phyloP scores from a whole-genome alignment of 2,329 filamentous ascomycete genomes.

The Neoscytalidium dimidiatum region DNA sequence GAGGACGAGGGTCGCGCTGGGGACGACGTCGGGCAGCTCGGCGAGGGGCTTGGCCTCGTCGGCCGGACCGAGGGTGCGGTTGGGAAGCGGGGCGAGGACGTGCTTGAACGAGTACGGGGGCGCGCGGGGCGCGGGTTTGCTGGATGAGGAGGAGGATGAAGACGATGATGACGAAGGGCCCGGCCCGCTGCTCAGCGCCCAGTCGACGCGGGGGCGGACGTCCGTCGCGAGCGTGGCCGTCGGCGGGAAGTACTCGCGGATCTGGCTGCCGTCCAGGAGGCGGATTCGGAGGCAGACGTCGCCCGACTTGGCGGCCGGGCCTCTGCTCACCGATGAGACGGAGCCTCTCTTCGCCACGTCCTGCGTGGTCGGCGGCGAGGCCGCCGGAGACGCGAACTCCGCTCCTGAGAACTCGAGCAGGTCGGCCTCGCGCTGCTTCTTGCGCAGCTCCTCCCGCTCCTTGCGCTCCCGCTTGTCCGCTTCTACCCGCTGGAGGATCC shows the following conservation, averaged over 20 bases:
- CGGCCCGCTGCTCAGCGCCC: constrained; percentile 43
- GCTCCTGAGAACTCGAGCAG: constrained; percentile 3
- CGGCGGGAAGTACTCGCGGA: constrained; percentile 71
- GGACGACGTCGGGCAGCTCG: constrained; percentile 68
- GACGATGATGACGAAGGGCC: constrained; percentile 27
- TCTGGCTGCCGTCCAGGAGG: constrained; percentile 79
- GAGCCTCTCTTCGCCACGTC: neutral
- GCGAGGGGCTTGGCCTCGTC: constrained; percentile 72
- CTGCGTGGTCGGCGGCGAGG: neutral
- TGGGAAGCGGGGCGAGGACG: constrained; percentile 76
- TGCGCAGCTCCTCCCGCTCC: constrained; percentile 35
- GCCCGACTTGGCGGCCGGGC: constrained; percentile 34
- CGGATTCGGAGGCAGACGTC: constrained; percentile 67
- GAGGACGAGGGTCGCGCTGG: constrained; percentile 80
- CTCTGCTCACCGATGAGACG: constrained; percentile 20
- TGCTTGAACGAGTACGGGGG: constrained; percentile 81
- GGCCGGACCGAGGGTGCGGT: constrained; percentile 68
- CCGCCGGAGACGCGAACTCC: neutral
- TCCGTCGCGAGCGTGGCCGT: constrained; percentile 62
- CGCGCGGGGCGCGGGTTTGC: constrained; percentile 25
- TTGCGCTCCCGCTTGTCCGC: constrained; percentile 72
- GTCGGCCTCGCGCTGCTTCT: constrained; percentile 32
- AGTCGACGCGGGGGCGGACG: constrained; percentile 77
- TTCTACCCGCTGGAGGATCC: constrained; percentile 74
- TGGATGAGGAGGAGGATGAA: constrained; percentile 22